A percentile compares a stretch with the other conserved stretches of the same genome.
phyloP scores from a whole-genome alignment of 805 yeast genomes.

The Isabelozyma pseudorhagii region DNA sequence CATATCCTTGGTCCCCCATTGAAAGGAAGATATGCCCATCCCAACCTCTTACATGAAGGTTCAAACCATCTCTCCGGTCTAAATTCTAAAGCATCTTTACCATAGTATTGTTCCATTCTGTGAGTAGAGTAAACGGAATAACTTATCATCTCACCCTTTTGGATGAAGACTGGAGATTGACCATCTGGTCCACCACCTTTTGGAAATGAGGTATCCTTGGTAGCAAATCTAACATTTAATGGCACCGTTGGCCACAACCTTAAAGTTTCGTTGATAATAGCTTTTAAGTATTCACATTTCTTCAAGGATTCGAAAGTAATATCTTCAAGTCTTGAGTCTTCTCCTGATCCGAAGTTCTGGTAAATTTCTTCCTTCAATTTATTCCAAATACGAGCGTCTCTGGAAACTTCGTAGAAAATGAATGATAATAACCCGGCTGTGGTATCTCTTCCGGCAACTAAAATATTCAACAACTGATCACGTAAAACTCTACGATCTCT shows the following conservation, averaged over 20 bases:
- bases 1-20: slow-evolving; percentile 39
- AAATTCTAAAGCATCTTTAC: slow-evolving; percentile 26
- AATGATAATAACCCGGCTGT: slow-evolving; percentile 51
- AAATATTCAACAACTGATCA: slow-evolving; percentile 49
- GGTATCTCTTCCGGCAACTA: slow-evolving; percentile 55
- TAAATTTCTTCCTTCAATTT: slow-evolving; percentile 37
- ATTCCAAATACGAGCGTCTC: slow-evolving; percentile 35
- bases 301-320: slow-evolving; percentile 49
- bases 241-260: slow-evolving; percentile 55
- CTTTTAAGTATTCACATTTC: slow-evolving; percentile 44
- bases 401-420: slow-evolving; percentile 42
- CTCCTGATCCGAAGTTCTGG: slow-evolving; percentile 29
- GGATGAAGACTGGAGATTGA: slow-evolving; percentile 34
- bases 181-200: slow-evolving; percentile 47
- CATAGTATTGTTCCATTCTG: slow-evolving; percentile 28
- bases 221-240: slow-evolving; percentile 43
- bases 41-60: slow-evolving; percentile 20
- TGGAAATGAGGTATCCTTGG: slow-evolving; percentile 46
- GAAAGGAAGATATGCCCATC: slow-evolving; percentile 36
- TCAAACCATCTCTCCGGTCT: slow-evolving; percentile 33
- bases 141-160: slow-evolving; percentile 41
- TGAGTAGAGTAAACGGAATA: slow-evolving; percentile 43
- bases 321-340: slow-evolving; percentile 29
- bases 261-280: slow-evolving; percentile 46
- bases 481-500: slow-evolving; percentile 45